Evolutionary conservation across 1,139 yeast genomes (phyloP).

Genomic region (Geotrichum australiense): DNA sequence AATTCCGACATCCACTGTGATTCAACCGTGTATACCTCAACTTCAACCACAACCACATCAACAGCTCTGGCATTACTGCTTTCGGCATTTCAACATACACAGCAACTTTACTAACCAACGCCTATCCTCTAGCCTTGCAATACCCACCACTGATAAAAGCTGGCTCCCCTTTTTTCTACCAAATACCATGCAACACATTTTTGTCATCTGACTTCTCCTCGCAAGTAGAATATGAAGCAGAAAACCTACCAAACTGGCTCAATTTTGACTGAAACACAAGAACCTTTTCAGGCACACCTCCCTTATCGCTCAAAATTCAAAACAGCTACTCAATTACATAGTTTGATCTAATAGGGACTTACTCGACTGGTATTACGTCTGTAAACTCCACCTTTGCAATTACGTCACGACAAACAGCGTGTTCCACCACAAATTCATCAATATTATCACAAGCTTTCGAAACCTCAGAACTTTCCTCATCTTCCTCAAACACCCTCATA

Average conservation of each 20-base stretch:
- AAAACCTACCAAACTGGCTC: conserved; percentile 70
- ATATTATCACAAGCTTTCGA: conserved; percentile 22
- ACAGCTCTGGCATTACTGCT: conserved; percentile 2
- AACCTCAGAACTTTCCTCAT: conserved; percentile 35
- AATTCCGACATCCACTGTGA: too few species aligned
- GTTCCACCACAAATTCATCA: conserved; percentile 17
- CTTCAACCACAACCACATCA: not conserved
- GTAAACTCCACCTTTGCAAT: conserved; percentile 53
- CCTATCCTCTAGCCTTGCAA: conserved; percentile 38
- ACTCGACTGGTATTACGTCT: conserved; percentile 42
- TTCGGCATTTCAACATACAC: not conserved
- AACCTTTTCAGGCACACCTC: conserved; percentile 66
- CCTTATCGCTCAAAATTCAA: conserved; percentile 16
- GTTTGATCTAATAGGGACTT: conserved; percentile 58
- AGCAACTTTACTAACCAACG: conserved; percentile 8
- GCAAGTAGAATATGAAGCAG: conserved; percentile 47
- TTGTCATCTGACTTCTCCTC: conserved; percentile 39
- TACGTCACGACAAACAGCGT: conserved; percentile 35
- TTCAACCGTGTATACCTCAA: not conserved
- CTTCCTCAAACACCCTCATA: conserved; percentile 51
- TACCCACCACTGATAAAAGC: conserved; percentile 81
- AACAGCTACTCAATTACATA: conserved; percentile 32
- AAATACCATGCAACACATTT: conserved; percentile 67
- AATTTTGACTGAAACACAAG: conserved; percentile 55
- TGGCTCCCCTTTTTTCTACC: conserved; percentile 55